Evolutionary conservation across 2,329 filamentous ascomycete species (phyloP), one percentile per base, ranked within the genome.

Genomic region (Camillea tinctor): DNA sequence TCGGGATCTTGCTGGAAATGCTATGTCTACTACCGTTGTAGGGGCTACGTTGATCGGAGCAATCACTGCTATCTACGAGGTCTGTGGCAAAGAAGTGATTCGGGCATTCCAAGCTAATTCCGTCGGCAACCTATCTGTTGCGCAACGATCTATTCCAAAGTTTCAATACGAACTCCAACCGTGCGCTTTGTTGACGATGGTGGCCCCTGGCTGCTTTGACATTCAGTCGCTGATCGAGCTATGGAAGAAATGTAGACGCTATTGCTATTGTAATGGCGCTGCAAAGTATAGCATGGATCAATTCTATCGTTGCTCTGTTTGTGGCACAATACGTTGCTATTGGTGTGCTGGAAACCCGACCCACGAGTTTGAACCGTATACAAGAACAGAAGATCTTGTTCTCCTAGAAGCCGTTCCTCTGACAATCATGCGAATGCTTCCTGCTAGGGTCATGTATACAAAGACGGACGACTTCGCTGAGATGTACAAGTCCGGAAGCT

Each of bases 1-100:
- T 2, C 85, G 88, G 63, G 85, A 92, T 64, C 76, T 94, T 1
- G 89, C 89, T 1, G 91, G 91, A 0, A 94, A 95, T 71, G 91
- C 91, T 0, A 94, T 94, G 91, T 87, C 84, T 1, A 86, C 85
- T 0, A 89, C 90, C 0, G 88, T 92, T 0, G 85, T 93, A 9
- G 88, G 87, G 2, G 79, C 83, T 1, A 83, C 84, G 0, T 80
- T 90, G 1, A 67, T 91, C 1, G 77, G 85, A 1, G 81, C 85
- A 0, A 72, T 93, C 1, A 80, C 86, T 53, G 60, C 73, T 40
- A 57, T 72, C 17, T 44, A 64, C n/a, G 36, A 15, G 2, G n/a
- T 4, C 36, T 20, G 54, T 26, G 26, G 26, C 26, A 30, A 26
- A 9, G 24, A 24, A 11, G 15, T 49, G 20, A 22, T 51, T 17